Base-by-base conservation (phyloP, 768 basidiomycete species). In the Suillus alpinus region DNA sequence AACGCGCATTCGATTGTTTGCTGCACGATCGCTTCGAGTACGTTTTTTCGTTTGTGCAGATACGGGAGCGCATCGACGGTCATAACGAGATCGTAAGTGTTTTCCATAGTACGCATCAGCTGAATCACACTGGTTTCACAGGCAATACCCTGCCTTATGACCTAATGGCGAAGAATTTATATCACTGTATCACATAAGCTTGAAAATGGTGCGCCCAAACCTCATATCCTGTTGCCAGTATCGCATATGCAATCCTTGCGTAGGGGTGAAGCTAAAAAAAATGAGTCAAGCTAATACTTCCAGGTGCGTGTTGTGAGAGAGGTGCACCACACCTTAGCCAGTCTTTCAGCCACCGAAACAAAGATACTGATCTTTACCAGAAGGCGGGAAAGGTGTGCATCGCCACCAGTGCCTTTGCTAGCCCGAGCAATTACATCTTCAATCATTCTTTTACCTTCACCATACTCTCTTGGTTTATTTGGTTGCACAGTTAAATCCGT, bases 1-100 rank as follows among this genome's bases (percentile, higher is more conserved):
- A 70, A 71, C 1, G 62, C 68, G 37, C 71, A 73, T 49, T 73
- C 71, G 10, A 63, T 64, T 2, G 68, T 68, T 61, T 73, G 68
- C 23, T 64, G 51, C 6, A 62, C 50, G 36, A 73, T 56, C 0
- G 40, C 40, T 12, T 16, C 9, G 31, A 65, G 59, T 16, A 62
- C 51, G 10, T 32, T 18, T 50, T 32, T 50, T 50, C 6, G 49
- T 32, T n/a, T 32, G n/a, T 50, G 18, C 18, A 50, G 29, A 32
- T 50, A 13, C 16, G 49, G 49, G 49, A 50, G 49, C 10, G 49
- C 49, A 10, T 50, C 10, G 18, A 50, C 49, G 10, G 49, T 32
- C 49, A 50, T 50, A 6, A 50, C 49, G 12, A 50, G 29, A 50
- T 50, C 49, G 49, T 50, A 50, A 13, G 49, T 50, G 18, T 50